phyloP scores from a whole-genome alignment of 129 eudicot species.

The Escallonia rubra region DNA sequence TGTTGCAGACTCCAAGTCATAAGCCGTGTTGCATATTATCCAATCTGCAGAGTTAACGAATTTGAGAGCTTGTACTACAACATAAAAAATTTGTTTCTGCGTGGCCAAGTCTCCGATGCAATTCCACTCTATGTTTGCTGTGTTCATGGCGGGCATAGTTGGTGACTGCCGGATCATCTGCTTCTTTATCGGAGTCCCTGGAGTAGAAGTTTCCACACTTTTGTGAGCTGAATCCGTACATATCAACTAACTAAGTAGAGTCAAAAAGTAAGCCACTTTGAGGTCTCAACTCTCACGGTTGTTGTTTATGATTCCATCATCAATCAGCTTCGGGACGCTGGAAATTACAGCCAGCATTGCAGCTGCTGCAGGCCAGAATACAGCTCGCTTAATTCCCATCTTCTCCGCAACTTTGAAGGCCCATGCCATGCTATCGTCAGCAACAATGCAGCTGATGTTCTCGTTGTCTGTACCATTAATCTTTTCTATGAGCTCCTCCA shows the following conservation, averaged over 20 bases:
- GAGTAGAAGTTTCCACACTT: background rate
- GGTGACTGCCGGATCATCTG: conserved; percentile 21
- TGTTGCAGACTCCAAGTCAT: conserved; percentile 31
- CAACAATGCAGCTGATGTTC: conserved; percentile 22
- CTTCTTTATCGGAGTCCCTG: conserved; percentile 17
- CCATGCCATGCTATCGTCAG: conserved; percentile 22
- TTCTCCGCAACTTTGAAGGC: conserved; percentile 16
- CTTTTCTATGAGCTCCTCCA: conserved; percentile 24
- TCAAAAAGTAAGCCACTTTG: too few species aligned
- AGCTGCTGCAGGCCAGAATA: conserved; percentile 34
- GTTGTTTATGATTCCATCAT: conserved; percentile 20
- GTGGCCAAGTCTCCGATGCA: background rate
- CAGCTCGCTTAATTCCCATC: conserved; percentile 29
- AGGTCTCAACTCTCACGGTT: conserved; percentile 14
- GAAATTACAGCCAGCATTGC: conserved; percentile 4
- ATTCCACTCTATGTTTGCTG: conserved; percentile 13
- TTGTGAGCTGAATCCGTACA: too few species aligned
- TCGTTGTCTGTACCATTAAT: conserved; percentile 1
- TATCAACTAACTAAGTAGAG: too few species aligned
- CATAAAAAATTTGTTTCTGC: conserved; percentile 11
- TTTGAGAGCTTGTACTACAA: background rate
- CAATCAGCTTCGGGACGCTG: conserved; percentile 11
- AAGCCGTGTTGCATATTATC: conserved; percentile 29
- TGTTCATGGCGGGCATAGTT: conserved; percentile 22
- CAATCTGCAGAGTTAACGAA: conserved; percentile 10